Conservation (phyloP, 352 stramenopile genomes). For the Achlya hypogyna region DNA sequence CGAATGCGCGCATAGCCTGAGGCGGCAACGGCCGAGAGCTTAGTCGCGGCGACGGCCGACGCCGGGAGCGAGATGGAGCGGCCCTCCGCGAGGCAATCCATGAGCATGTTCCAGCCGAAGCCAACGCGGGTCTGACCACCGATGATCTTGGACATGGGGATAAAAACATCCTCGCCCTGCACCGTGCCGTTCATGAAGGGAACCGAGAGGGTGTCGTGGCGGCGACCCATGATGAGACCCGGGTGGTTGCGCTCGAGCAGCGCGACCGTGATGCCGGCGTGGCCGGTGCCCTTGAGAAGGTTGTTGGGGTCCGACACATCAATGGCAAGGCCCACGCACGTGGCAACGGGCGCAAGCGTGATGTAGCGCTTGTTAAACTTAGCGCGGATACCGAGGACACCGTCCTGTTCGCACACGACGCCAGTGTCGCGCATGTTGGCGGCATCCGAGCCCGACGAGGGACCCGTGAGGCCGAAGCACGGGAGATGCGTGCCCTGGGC, state of each 20-base stretch:
- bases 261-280: slow-evolving; percentile 94
- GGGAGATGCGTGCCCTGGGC: slow-evolving; percentile 93
- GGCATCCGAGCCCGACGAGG: slow-evolving; percentile 92
- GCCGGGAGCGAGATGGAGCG: slow-evolving; percentile 95
- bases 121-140: slow-evolving; percentile 93
- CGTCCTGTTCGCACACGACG: slow-evolving; percentile 89
- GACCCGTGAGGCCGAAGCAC: slow-evolving; percentile 95
- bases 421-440: slow-evolving; percentile 92
- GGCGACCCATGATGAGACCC: slow-evolving; percentile 90
- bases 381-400: slow-evolving; percentile 92
- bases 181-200: slow-evolving; percentile 99
- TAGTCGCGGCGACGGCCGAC: slow-evolving; percentile 87
- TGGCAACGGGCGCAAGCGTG: slow-evolving; percentile 94
- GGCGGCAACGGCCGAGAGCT: slow-evolving; percentile 88
- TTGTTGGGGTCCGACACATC: slow-evolving; percentile 93
- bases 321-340: slow-evolving; percentile 94
- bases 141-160: slow-evolving; percentile 96
- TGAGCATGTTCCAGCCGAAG: slow-evolving; percentile 99
- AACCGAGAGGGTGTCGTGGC: slow-evolving; percentile 92
- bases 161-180: slow-evolving; percentile 94
- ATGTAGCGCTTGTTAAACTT: slow-evolving; percentile 99
- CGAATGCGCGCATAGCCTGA: slow-evolving; percentile 93
- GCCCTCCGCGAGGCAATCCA: slow-evolving; percentile 97
- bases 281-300: slow-evolving; percentile 88
- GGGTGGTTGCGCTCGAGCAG: slow-evolving; percentile 93